Conservation (phyloP, 208 protist species). For the Strigomonas galati region DNA sequence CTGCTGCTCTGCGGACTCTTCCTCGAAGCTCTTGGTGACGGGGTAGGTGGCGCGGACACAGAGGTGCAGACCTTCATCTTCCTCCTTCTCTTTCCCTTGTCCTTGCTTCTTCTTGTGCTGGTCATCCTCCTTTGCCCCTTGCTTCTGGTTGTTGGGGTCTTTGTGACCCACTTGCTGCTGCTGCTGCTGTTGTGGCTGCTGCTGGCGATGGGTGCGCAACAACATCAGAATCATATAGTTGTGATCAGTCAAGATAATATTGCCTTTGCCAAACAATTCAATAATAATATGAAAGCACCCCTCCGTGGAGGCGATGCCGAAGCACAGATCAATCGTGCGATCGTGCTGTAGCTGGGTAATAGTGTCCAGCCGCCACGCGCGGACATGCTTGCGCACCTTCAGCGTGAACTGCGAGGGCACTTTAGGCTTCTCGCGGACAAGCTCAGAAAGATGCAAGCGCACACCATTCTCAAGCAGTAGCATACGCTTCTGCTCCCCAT, state of each 20-base stretch:
- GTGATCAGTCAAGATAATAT: conserved; percentile 95
- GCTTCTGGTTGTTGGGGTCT: too few relatives aligned
- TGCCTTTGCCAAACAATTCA: conserved; percentile 93
- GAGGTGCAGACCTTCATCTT: conserved; percentile 70
- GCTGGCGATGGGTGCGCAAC: conserved; percentile 73
- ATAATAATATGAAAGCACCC: conserved; percentile 87
- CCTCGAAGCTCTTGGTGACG: conserved; percentile 30
- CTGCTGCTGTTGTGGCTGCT: too few relatives aligned
- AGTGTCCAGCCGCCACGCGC: conserved; percentile 88
- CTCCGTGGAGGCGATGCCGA: conserved; percentile 62
- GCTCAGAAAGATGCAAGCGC: conserved; percentile 91
- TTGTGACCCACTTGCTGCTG: too few relatives aligned
- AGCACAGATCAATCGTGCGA: conserved; percentile 95
- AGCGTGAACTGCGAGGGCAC: conserved; percentile 91
- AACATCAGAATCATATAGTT: conserved; percentile 93
- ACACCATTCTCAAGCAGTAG: conserved; percentile 93
- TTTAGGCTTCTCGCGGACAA: conserved; percentile 88
- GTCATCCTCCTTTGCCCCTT: too few relatives aligned
- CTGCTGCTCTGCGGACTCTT: background rate
- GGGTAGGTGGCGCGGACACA: conserved; percentile 77
- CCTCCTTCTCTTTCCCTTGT: too few relatives aligned
- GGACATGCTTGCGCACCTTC: conserved; percentile 96
- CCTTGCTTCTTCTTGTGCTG: too few relatives aligned
- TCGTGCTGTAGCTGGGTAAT: conserved; percentile 95
- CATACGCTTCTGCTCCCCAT: conserved; percentile 84